A percentile compares a stretch with the other conserved stretches of the same genome.
These are phyloP conservation scores for Pseudomicrostroma phylloplanum DNA, from an alignment of 1,284 basidiomycete species.

Conservation along the genomic window DNA sequence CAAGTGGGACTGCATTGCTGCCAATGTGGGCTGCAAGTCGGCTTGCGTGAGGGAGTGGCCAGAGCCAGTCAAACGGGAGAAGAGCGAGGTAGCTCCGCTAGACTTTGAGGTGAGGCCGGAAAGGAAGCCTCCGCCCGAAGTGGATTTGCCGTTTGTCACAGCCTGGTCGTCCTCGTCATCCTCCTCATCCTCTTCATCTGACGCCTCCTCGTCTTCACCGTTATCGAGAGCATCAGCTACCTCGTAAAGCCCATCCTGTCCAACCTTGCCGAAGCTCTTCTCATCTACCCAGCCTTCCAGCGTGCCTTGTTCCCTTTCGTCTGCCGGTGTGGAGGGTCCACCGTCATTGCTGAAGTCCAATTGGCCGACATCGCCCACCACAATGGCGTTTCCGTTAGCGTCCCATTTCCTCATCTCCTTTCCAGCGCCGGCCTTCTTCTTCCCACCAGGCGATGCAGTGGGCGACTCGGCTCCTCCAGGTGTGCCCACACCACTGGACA, in stretches of 20 bases:
- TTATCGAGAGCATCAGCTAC: slow-evolving; percentile 70
- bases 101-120: slow-evolving; percentile 57
- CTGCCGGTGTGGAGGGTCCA: slow-evolving; percentile 16
- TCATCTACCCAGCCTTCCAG: slow-evolving; percentile 64
- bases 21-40: slow-evolving; percentile 80
- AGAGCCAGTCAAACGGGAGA: slow-evolving; percentile 60
- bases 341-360: slow-evolving; percentile 65
- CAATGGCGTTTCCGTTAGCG: slow-evolving; percentile 64
- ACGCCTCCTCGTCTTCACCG: slow-evolving; percentile 24
- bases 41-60: slow-evolving; percentile 69
- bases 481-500: slow-evolving; percentile 56
- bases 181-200: slow-evolving; percentile 57
- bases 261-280: slow-evolving; percentile 71
- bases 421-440: slow-evolving; percentile 58
- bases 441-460: slow-evolving; percentile 21
- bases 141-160: slow-evolving; percentile 10
- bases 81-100: slow-evolving; percentile 23
- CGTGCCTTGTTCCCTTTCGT: slow-evolving; percentile 54
- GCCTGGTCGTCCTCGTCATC: slow-evolving; percentile 23
- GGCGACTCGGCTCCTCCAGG: slow-evolving; percentile 15
- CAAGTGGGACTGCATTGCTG: slow-evolving; percentile 91
- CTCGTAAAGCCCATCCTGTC: slow-evolving; percentile 80
- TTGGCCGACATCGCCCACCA: slow-evolving; percentile 25
- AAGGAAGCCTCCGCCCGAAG: slow-evolving; percentile 54
- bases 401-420: slow-evolving; percentile 91